Percentiles rank a stretch among this genome's conserved stretches.
Evolutionary conservation across 495 filamentous ascomycete species (phyloP).

Genomic region (Penicillium goetzii): DNA sequence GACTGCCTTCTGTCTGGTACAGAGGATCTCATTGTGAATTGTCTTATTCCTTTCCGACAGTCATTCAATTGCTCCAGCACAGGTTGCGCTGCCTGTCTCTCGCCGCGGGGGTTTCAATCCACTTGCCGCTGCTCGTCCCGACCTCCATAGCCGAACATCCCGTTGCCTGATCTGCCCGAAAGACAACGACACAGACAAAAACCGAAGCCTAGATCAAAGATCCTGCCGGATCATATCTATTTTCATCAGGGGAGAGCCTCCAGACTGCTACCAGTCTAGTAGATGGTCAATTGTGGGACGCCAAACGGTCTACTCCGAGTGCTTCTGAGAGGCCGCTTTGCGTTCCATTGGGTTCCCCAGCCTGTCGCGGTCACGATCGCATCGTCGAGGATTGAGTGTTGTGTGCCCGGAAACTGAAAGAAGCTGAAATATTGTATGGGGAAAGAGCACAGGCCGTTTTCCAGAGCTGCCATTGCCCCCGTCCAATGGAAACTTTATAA

Average conservation of each 20-base stretch:
- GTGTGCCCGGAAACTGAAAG: not conserved
- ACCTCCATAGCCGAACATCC: not conserved
- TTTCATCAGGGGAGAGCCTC: not conserved
- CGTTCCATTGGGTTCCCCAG: conserved; percentile 58
- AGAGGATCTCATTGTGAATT: not conserved
- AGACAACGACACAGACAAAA: not conserved
- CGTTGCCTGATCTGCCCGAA: not conserved
- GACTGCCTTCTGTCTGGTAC: conserved; percentile 1
- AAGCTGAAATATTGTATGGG: not conserved
- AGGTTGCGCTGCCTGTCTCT: not conserved
- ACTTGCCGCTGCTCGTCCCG: conserved; percentile 8
- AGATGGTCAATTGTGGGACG: conserved; percentile 56
- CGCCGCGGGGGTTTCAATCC: conserved; percentile 11
- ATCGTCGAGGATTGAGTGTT: not conserved
- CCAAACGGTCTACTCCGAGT: conserved; percentile 53
- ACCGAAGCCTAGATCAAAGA: not conserved
- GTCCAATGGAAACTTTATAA: conserved; percentile 40
- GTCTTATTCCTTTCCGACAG: conserved; percentile 1
- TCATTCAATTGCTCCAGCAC: conserved; percentile 3
- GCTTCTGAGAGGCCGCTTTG: conserved; percentile 54
- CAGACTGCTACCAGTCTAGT: conserved; percentile 26
- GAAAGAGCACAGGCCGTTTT: not conserved
- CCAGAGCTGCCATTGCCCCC: conserved; percentile 3
- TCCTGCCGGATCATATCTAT: not conserved
- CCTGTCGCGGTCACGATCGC: conserved; percentile 30